phyloP scores from a whole-genome alignment of 805 yeast genomes.

The Sugiyamaella mastotermitis region DNA sequence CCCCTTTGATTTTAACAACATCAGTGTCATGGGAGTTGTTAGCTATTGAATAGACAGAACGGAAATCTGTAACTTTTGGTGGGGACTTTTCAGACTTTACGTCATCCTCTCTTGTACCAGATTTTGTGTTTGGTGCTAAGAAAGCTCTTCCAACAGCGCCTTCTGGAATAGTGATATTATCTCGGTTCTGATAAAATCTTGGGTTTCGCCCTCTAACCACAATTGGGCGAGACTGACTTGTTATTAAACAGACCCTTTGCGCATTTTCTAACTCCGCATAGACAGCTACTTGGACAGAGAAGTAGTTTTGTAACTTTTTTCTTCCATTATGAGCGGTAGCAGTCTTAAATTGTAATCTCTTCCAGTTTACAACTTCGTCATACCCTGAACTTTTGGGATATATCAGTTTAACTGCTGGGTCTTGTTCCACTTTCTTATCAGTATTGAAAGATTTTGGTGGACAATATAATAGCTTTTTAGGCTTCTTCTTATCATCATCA shows the following conservation, averaged over 20 bases:
- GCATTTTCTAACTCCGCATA: constrained; percentile 25
- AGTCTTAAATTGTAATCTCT: constrained; percentile 27
- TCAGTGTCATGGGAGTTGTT: no score
- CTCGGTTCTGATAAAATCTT: constrained; percentile 49
- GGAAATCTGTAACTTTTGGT: no score
- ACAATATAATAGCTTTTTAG: constrained; percentile 20
- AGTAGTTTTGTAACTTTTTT: constrained; percentile 23
- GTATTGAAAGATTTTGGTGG: constrained; percentile 18
- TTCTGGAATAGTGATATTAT: constrained; percentile 39
- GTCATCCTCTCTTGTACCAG: no score
- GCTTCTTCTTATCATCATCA: constrained; percentile 19
- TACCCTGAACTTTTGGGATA: constrained; percentile 22
- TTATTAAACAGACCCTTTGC: constrained; percentile 17
- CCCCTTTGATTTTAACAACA: no score
- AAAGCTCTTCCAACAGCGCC: constrained; percentile 9
- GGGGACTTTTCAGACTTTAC: no score
- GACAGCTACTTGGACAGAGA: constrained; percentile 17
- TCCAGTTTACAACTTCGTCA: constrained; percentile 27
- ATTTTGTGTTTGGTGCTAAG: no score
- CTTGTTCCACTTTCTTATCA: constrained; percentile 13
- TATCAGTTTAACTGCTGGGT: constrained; percentile 22
- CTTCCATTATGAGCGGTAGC: constrained; percentile 31
- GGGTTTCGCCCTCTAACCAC: constrained; percentile 60
- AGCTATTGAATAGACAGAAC: no score
- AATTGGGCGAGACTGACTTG: constrained; percentile 38